Evolutionary conservation across 169 alveolate genomes (phyloP).

Genomic region (Cyclospora cayetanensis): DNA sequence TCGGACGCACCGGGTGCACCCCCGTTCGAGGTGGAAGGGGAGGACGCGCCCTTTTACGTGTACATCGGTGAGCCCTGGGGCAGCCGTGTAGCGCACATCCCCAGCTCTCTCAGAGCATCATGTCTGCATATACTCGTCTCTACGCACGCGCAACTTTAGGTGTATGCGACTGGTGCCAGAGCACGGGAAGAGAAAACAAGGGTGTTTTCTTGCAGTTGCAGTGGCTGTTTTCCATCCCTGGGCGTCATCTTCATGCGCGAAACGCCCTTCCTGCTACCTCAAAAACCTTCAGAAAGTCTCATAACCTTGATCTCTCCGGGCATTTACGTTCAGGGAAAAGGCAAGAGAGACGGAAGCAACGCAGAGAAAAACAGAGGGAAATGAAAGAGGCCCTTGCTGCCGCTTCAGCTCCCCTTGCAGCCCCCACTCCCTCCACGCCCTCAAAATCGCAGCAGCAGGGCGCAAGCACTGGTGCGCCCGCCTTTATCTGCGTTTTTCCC

Average conservation of each 20-base stretch:
- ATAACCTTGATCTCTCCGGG: no score
- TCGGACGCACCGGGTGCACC: neutral
- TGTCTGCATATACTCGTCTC: no score
- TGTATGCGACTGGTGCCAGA: no score
- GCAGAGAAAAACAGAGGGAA: neutral
- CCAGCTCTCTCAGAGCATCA: no score
- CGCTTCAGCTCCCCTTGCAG: conserved; percentile 2
- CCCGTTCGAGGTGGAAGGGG: neutral
- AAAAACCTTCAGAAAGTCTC: no score
- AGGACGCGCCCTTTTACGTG: neutral
- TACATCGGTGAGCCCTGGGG: neutral
- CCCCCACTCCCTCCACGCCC: neutral
- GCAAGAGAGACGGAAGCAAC: neutral
- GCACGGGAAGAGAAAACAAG: no score
- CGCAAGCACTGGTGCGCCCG: neutral
- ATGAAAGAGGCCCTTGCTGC: conserved; percentile 3
- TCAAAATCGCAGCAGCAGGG: neutral
- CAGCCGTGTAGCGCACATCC: neutral
- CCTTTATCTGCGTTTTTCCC: no score
- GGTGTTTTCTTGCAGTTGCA: no score
- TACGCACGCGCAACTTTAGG: no score
- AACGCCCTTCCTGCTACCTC: no score
- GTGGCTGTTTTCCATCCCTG: no score
- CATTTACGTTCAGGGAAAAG: neutral
- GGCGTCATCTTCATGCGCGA: no score